Base-by-base conservation (phyloP, 371 early-diverging fungal species). In the Cokeromyces recurvatus region DNA sequence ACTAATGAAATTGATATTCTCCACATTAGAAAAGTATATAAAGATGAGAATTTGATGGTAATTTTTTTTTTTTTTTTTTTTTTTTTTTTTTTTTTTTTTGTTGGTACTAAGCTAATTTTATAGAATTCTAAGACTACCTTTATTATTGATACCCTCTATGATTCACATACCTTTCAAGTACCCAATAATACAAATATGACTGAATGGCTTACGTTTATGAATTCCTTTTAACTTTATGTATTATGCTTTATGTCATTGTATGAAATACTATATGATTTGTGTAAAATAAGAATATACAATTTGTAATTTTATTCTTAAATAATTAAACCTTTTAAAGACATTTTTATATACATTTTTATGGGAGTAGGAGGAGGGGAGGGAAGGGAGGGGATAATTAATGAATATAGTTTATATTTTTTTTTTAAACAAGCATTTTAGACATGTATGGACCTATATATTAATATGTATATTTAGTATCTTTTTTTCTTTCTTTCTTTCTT, bases 381-480 rank as follows among this genome's bases (percentile, higher is more conserved):
- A n/a, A n/a, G n/a, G n/a, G n/a, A n/a, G n/a, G n/a, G n/a, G n/a
- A n/a, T n/a, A n/a, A n/a, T n/a, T n/a, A n/a, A n/a, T n/a, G n/a
- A n/a, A n/a, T n/a, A n/a, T n/a, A n/a, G n/a, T n/a, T n/a, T 45
- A 35, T 23, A 35, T 24, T 23, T 22, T 29, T 34, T 22, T 44
- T 34, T 48, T 50, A 50, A 24, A 35, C 51, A 11, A 95, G 74
- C 82, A 79, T 82, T 74, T 95, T 95, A 39, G 92, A 92, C 94
- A 95, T 94, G 64, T 95, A 95, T 14, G 94, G 94, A n/a, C 89
- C 79, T 79, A 59, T 8, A 29, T 29, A 29, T 11, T 11, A 29
- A 29, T 8, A 29, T 8, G 29, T 8, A 29, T 5, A 29, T 5
- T 29, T 29, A 29, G 8, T 29, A 29, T 29, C n/a, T n/a, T n/a